These are phyloP conservation scores for Senecio squalidus DNA, from an alignment of 140 eudicot species.

Conservation along the genomic window DNA sequence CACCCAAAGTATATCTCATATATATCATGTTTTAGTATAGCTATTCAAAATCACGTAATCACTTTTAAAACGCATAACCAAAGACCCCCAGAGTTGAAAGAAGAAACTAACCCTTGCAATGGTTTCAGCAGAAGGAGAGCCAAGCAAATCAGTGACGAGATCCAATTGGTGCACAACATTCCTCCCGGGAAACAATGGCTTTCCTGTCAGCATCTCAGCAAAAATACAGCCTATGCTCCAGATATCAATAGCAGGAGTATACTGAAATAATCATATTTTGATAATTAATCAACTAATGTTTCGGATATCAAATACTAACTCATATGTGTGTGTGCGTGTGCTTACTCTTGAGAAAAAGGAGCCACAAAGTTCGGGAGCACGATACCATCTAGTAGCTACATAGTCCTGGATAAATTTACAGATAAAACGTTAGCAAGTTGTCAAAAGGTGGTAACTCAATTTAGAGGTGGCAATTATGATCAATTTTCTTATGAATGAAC, in stretches of 20 bases:
- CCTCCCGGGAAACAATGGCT: conserved; percentile 95
- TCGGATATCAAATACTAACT: background rate
- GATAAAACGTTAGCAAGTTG: conserved; percentile 7
- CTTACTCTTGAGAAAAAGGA: conserved; percentile 92
- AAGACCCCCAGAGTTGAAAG: background rate
- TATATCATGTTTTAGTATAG: background rate
- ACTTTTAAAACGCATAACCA: background rate
- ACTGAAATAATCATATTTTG: conserved; percentile 38
- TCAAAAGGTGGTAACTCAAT: background rate
- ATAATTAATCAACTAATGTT: conserved; percentile 9
- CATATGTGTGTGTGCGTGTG: background rate
- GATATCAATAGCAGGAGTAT: conserved; percentile 94
- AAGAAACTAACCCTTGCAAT: conserved; percentile 67
- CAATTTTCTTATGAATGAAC: no score
- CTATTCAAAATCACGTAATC: background rate
- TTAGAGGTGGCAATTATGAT: no score
- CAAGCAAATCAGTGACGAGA: conserved; percentile 93
- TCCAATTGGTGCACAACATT: conserved; percentile 96
- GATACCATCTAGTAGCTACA: conserved; percentile 98
- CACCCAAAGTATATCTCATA: background rate
- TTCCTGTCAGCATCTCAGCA: conserved; percentile 89
- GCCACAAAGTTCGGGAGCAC: conserved; percentile 99
- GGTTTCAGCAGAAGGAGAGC: conserved; percentile 79
- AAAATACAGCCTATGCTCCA: conserved; percentile 99
- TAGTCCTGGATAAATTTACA: conserved; percentile 52